These are phyloP conservation scores for Scytalidium lignicola DNA, from an alignment of 2,329 filamentous ascomycete genomes.

Conservation along the genomic window DNA sequence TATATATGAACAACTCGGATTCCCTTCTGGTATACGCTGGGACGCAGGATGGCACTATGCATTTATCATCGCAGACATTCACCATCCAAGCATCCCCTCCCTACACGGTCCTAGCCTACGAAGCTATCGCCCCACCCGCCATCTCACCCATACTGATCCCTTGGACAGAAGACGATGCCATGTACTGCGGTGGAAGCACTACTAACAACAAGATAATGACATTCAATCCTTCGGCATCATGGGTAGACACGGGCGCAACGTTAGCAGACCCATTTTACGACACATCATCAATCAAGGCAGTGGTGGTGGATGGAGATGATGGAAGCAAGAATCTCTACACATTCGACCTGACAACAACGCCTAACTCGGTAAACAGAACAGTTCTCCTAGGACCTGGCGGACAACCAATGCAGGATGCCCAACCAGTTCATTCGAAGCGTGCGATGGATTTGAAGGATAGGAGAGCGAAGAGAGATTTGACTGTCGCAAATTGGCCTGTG, in stretches of 20 bases:
- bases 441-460: background rate
- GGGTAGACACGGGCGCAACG: slow-evolving; percentile 61
- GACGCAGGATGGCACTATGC: slow-evolving; percentile 52
- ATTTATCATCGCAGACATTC: slow-evolving; percentile 69
- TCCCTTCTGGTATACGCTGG: slow-evolving; percentile 80
- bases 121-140: slow-evolving; percentile 55
- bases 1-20: slow-evolving; percentile 65
- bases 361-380: slow-evolving; percentile 69
- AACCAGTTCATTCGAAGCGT: slow-evolving; percentile 26
- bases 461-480: slow-evolving; percentile 36
- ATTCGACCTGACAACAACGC: slow-evolving; percentile 69
- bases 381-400: slow-evolving; percentile 61
- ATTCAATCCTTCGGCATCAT: slow-evolving; percentile 60
- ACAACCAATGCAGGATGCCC: slow-evolving; percentile 40
- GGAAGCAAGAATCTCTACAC: slow-evolving; percentile 72
- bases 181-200: slow-evolving; percentile 68
- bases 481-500: slow-evolving; percentile 61
- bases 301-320: slow-evolving; percentile 67
- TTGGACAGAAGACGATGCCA: slow-evolving; percentile 66
- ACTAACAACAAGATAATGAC: slow-evolving; percentile 66
- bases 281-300: slow-evolving; percentile 53
- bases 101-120: slow-evolving; percentile 55
- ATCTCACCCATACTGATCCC: slow-evolving; percentile 66
- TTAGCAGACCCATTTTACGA: slow-evolving; percentile 57
- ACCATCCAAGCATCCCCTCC: slow-evolving; percentile 62